Conservation (phyloP, 257 asterid species). For the Solanum boliviense region DNA sequence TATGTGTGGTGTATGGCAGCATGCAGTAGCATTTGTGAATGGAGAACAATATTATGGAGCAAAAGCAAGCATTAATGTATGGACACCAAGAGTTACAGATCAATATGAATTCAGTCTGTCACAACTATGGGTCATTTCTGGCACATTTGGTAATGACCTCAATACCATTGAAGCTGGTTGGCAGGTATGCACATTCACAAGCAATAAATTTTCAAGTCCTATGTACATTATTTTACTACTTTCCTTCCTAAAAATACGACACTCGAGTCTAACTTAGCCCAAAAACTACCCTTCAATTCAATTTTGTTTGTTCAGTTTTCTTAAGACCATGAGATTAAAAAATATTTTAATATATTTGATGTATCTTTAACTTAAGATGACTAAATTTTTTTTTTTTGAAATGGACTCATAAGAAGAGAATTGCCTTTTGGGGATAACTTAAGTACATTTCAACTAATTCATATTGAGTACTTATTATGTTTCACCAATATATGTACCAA, state of each 20-base stretch:
- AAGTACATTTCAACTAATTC: background rate
- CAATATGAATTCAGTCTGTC: slow-evolving; percentile 85
- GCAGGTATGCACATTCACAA: slow-evolving; percentile 45
- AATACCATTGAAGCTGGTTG: slow-evolving; percentile 99
- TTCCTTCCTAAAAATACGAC: background rate
- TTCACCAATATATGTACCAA: background rate
- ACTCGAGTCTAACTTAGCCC: background rate
- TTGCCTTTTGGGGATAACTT: background rate
- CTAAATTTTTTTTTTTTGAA: no score
- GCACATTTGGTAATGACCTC: slow-evolving; percentile 82
- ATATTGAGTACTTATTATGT: background rate
- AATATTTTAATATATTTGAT: no score
- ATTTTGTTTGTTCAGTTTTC: background rate
- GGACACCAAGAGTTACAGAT: slow-evolving; percentile 82
- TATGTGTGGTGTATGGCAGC: slow-evolving; percentile 26
- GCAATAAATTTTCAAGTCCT: background rate
- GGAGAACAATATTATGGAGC: slow-evolving; percentile 86
- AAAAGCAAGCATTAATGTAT: slow-evolving; percentile 84
- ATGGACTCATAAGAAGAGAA: background rate
- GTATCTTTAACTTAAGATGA: background rate
- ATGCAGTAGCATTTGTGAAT: slow-evolving; percentile 86
- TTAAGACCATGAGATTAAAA: no score
- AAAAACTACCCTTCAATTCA: no score
- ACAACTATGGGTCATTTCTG: slow-evolving; percentile 87
- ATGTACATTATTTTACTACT: background rate